Evolutionary conservation across 192 early-diverging fungal species (phyloP).

Genomic region (Kickxella alabastrina): DNA sequence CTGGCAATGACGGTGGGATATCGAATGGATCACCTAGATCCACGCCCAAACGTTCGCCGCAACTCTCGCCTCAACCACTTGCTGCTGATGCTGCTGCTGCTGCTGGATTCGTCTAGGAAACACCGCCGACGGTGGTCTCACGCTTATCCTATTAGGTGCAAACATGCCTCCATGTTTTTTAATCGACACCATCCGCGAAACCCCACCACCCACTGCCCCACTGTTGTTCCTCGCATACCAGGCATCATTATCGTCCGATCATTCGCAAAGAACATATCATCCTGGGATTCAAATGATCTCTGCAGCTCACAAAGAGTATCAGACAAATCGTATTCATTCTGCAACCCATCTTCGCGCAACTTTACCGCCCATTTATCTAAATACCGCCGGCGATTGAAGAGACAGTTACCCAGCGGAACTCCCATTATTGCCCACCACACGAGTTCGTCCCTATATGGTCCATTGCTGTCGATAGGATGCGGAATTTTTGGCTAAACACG

Average conservation of each 20-base stretch:
- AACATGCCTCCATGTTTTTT: constrained; percentile 1
- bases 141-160: constrained; percentile 12
- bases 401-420: constrained; percentile 29
- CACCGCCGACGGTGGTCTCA: neutral
- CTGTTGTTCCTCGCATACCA: too few species aligned
- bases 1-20: constrained; percentile 20
- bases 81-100: too few species aligned
- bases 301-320: neutral
- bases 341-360: constrained; percentile 33
- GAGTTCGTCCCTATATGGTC: constrained; percentile 39
- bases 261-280: constrained; percentile 24
- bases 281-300: constrained; percentile 4
- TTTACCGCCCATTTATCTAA: constrained; percentile 29
- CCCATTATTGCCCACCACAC: constrained; percentile 51
- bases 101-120: too few species aligned
- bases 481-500: constrained; percentile 22
- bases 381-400: constrained; percentile 21
- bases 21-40: constrained; percentile 41
- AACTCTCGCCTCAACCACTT: too few species aligned
- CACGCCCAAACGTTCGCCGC: too few species aligned
- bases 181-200: too few species aligned
- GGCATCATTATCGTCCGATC: too few species aligned
- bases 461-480: constrained; percentile 29
- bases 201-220: too few species aligned
- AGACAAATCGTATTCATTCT: constrained; percentile 39